These are phyloP conservation scores for Malus fusca DNA, from an alignment of 306 rosid species.

Conservation along the genomic window DNA sequence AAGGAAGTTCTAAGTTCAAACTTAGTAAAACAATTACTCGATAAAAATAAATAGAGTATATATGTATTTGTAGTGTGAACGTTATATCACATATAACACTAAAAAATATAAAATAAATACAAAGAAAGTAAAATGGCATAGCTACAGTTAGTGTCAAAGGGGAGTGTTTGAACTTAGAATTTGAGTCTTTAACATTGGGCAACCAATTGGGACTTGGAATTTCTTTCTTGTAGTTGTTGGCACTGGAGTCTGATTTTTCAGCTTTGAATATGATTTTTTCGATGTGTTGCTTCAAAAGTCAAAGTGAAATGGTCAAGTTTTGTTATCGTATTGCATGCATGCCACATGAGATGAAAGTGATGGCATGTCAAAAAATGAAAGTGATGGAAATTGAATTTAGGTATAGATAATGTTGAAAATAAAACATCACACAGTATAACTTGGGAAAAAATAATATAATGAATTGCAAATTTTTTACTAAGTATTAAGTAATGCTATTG, in stretches of 20 bases:
- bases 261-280: background rate
- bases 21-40: too few relatives aligned
- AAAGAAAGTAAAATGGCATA: background rate
- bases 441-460: background rate
- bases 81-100: too few relatives aligned
- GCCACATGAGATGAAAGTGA: too few relatives aligned
- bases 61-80: too few relatives aligned
- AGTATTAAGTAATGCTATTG: too few relatives aligned
- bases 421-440: too few relatives aligned
- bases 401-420: too few relatives aligned
- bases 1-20: background rate
- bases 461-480: too few relatives aligned
- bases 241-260: background rate
- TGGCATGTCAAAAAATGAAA: too few relatives aligned
- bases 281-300: background rate
- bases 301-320: background rate
- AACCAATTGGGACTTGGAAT: background rate
- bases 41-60: too few relatives aligned
- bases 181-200: background rate
- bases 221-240: background rate
- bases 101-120: background rate
- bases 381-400: too few relatives aligned
- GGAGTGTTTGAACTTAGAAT: background rate
- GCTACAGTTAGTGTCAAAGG: background rate
- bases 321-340: too few relatives aligned